Percentiles rank a stretch among this genome's conserved stretches.
Evolutionary conservation across 2,329 filamentous ascomycete species (phyloP).

Genomic region (Nemania serpens): DNA sequence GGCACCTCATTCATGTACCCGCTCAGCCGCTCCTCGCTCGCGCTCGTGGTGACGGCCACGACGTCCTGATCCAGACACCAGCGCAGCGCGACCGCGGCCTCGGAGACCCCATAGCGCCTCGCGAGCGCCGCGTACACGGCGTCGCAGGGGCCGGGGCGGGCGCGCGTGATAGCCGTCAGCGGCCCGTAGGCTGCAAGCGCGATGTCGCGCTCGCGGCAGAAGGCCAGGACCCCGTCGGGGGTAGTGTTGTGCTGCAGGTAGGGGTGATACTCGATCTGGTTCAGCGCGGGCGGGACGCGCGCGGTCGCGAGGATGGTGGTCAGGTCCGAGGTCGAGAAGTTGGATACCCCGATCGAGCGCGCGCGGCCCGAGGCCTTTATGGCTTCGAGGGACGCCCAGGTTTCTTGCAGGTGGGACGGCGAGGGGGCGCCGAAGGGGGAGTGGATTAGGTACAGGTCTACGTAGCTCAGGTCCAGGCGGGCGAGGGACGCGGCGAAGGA

Average conservation of each 20-base stretch:
- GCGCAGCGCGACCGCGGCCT: constrained; percentile 61
- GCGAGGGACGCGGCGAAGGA: constrained; percentile 64
- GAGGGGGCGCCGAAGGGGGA: constrained; percentile 57
- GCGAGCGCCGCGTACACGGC: constrained; percentile 55
- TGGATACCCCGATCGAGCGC: constrained; percentile 76
- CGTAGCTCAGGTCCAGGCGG: constrained; percentile 70
- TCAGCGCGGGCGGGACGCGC: constrained; percentile 67
- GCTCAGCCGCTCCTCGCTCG: constrained; percentile 60
- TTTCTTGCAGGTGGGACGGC: constrained; percentile 58
- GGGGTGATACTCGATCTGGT: constrained; percentile 83
- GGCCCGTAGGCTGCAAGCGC: constrained; percentile 60
- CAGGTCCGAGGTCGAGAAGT: constrained; percentile 65
- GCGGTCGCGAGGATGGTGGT: constrained; percentile 63
- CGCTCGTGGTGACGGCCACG: constrained; percentile 63
- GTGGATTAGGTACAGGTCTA: constrained; percentile 73
- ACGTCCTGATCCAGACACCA: constrained; percentile 66
- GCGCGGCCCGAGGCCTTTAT: constrained; percentile 70
- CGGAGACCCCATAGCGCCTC: constrained; percentile 61
- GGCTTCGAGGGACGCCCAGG: constrained; percentile 65
- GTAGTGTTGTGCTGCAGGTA: constrained; percentile 72
- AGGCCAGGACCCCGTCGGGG: constrained; percentile 55
- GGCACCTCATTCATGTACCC: constrained; percentile 57
- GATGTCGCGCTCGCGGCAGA: constrained; percentile 62
- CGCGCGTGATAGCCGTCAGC: constrained; percentile 52
- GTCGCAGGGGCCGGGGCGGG: constrained; percentile 59